Evolutionary conservation across 1,284 basidiomycete species (phyloP), one percentile per base, ranked within the genome.

Genomic region (Vanrija pseudolonga): DNA sequence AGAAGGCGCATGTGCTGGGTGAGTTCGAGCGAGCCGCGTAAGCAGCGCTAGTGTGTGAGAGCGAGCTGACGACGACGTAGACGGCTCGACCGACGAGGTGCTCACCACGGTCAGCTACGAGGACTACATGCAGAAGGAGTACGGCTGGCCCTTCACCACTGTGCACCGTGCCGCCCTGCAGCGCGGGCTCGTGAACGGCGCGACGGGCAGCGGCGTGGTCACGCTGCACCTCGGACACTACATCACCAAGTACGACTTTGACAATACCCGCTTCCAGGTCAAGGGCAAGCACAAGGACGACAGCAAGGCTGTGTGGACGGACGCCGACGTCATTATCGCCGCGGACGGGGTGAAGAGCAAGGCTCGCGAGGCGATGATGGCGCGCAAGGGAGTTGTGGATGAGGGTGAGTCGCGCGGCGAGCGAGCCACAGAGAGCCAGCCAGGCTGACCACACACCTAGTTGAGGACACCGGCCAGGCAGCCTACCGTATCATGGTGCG

Each of bases 381-480:
- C 58, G 11, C 56, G 68, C 41, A 58, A 61, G 7, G 73, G 71
- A 9, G 64, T 72, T 58, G 61, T 62, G 17, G 76, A 77, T 55
- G 55, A 68, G 41, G n/a, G n/a, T n/a, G n/a, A n/a, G n/a, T n/a
- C n/a, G n/a, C n/a, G n/a, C n/a, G n/a, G n/a, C n/a, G n/a, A n/a
- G n/a, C n/a, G n/a, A n/a, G n/a, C n/a, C n/a, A n/a, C n/a, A n/a
- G n/a, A n/a, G n/a, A n/a, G n/a, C n/a, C n/a, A n/a, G n/a, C n/a
- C n/a, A n/a, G n/a, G n/a, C n/a, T n/a, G n/a, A n/a, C n/a, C n/a
- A n/a, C n/a, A n/a, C n/a, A n/a, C n/a, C n/a, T n/a, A n/a, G 71
- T 72, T 28, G 68, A 67, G 53, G 73, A 73, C 57, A 76, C 74
- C 1, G 76, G 76, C 14, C 72, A 76, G 60, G 76, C 76, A 1